Base-by-base conservation (phyloP, 192 early-diverging fungal genomes). In the Umbelopsis sp. region DNA sequence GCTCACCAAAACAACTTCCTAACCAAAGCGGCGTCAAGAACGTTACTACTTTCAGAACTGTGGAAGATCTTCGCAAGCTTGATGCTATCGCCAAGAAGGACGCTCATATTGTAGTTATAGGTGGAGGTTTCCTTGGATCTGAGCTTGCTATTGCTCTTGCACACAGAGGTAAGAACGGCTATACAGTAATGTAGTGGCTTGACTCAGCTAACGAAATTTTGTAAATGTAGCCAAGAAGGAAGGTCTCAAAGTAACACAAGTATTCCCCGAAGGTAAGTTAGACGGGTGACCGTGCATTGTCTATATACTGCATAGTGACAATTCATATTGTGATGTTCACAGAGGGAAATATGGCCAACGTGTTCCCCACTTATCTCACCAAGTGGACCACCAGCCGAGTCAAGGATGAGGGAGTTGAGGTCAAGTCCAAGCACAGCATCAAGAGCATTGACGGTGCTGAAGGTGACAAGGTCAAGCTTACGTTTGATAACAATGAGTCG, bases 101-200 rank as follows among this genome's bases (percentile, higher is more conserved):
- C 51, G 78, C 77, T n/a, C 78, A 74, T 53, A 79, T 90, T 70
- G 87, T 81, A 21, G 71, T 90, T 49, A 68, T 90, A 20, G 89
- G 89, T 51, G 87, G 87, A 33, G 89, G 89, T 12, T 87, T 90
- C 76, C 77, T 90, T 51, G 89, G 89, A n/a, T 81, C 79, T 51
- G 89, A 90, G 66, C 70, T 90, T 18, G 80, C 89, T 27, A 78
- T 80, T 44, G 87, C 89, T 20, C 67, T 90, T 37, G 82, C 85
- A 23, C 77, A 83, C 20, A 68, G 74, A 65, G 76, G 75, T 79
- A 79, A 72, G 64, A 23, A 25, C 21, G 47, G 49, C 20, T 48
- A 22, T 52, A 45, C 0, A 25, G 66, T n/a, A 2, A 46, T 23
- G n/a, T 30, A 48, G 37, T 35, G 20, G n/a, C 21, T 10, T 44